A percentile compares a stretch with the other conserved stretches of the same genome.
Conservation (phyloP, 2,329 filamentous ascomycete genomes). For the Berkeleyomyces rouxiae region DNA sequence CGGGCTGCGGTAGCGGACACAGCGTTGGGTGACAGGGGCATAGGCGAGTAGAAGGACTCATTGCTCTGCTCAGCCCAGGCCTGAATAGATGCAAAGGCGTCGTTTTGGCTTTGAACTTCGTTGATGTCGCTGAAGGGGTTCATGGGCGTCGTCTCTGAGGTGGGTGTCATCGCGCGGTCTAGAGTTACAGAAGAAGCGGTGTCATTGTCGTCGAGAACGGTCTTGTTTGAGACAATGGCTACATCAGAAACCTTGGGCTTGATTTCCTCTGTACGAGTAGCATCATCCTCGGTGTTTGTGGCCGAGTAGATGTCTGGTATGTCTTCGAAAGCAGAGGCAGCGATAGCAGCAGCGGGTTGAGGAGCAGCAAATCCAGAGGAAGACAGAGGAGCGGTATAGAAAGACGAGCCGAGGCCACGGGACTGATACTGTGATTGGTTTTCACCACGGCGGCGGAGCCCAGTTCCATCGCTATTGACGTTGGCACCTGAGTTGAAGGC, state of each 20-base stretch:
- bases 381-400: constrained; percentile 19
- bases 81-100: constrained; percentile 44
- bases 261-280: background rate
- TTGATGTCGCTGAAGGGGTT: constrained; percentile 11
- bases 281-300: constrained; percentile 20
- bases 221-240: background rate
- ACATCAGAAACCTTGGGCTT: constrained; percentile 3
- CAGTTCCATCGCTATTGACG: constrained; percentile 23
- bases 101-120: constrained; percentile 18
- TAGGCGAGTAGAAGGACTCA: constrained; percentile 42
- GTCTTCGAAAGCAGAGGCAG: constrained; percentile 27
- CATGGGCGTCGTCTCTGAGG: constrained; percentile 5
- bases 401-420: background rate
- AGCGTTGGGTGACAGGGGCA: constrained; percentile 31
- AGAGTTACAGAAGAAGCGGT: constrained; percentile 6
- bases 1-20: constrained; percentile 22
- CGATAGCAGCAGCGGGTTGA: background rate
- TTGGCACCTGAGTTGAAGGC: constrained; percentile 42
- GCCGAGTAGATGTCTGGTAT: constrained; percentile 41
- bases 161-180: constrained; percentile 1
- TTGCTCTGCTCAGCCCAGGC: constrained; percentile 43
- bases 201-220: background rate
- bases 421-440: constrained; percentile 15
- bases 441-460: constrained; percentile 31
- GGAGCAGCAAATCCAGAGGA: background rate